phyloP scores from a whole-genome alignment of 2,329 filamentous ascomycete genomes.

The Nannizziopsis arthrosporioides region DNA sequence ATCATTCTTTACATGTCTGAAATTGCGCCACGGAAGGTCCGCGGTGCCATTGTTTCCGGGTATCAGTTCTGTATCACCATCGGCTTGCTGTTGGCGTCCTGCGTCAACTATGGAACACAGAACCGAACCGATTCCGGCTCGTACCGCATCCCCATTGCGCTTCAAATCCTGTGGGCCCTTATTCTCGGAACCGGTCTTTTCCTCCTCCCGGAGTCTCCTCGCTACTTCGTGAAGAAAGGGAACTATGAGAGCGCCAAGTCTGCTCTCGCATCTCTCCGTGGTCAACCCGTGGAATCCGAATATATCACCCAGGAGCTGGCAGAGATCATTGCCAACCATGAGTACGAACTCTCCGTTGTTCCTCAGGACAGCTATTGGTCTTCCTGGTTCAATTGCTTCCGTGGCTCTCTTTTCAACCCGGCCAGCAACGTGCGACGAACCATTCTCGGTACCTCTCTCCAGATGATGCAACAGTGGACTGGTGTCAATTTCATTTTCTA shows the following conservation, averaged over 20 bases:
- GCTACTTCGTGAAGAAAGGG: slow-evolving; percentile 73
- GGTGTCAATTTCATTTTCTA: slow-evolving; percentile 90
- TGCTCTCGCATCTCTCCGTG: slow-evolving; percentile 57
- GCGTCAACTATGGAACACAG: slow-evolving; percentile 61
- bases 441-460: slow-evolving; percentile 58
- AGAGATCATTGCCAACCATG: slow-evolving; percentile 81
- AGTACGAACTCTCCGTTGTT: slow-evolving; percentile 63
- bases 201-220: slow-evolving; percentile 71
- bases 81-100: slow-evolving; percentile 62
- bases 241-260: slow-evolving; percentile 52
- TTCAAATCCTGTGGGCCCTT: slow-evolving; percentile 71
- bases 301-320: slow-evolving; percentile 68
- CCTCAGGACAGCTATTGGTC: slow-evolving; percentile 53
- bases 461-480: slow-evolving; percentile 74
- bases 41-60: slow-evolving; percentile 66
- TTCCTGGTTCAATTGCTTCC: slow-evolving; percentile 57
- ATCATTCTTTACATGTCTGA: slow-evolving; percentile 83
- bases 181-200: slow-evolving; percentile 62
- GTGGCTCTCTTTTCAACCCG: slow-evolving; percentile 41
- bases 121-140: slow-evolving; percentile 49
- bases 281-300: slow-evolving; percentile 59
- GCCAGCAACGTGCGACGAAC: slow-evolving; percentile 53
- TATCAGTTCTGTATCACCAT: slow-evolving; percentile 79
- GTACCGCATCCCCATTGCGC: slow-evolving; percentile 68
- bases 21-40: slow-evolving; percentile 60